Conservation (phyloP, 352 stramenopile genomes). For the Phytophthora megakarya region DNA sequence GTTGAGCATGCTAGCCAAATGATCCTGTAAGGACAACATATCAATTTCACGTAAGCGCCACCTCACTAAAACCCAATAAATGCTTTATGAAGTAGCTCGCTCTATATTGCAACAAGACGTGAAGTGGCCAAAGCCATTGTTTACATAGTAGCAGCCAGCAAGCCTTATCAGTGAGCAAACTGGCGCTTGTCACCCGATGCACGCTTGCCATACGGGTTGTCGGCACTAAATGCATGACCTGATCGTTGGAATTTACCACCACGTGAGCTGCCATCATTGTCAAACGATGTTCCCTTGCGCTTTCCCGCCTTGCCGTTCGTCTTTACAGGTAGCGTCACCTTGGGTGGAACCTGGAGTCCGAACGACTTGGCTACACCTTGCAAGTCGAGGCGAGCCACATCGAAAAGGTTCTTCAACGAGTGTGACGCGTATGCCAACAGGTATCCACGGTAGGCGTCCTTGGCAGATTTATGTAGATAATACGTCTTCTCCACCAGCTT, state of each 20-base stretch:
- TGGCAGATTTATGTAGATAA: slow-evolving; percentile 97
- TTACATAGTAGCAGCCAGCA: slow-evolving; percentile 33
- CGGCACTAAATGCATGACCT: slow-evolving; percentile 97
- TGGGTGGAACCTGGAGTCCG: slow-evolving; percentile 96
- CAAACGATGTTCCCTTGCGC: slow-evolving; percentile 65
- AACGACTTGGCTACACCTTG: slow-evolving; percentile 97
- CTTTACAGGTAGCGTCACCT: slow-evolving; percentile 95
- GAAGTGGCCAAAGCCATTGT: slow-evolving; percentile 25
- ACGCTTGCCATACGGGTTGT: slow-evolving; percentile 97
- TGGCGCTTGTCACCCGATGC: slow-evolving; percentile 91
- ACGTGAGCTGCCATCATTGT: slow-evolving; percentile 50
- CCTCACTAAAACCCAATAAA: too few relatives aligned
- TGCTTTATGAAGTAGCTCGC: slow-evolving; percentile 18
- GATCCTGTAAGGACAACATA: too few relatives aligned
- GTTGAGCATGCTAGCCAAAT: too few relatives aligned
- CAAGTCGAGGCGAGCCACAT: slow-evolving; percentile 97
- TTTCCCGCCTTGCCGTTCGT: slow-evolving; percentile 81
- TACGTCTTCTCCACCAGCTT: slow-evolving; percentile 99
- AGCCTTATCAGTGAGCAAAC: slow-evolving; percentile 77
- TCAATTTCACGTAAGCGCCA: too few relatives aligned
- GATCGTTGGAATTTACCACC: slow-evolving; percentile 72
- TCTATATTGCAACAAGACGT: slow-evolving; percentile 42
- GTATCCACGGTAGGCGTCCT: slow-evolving; percentile 98
- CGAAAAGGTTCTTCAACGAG: slow-evolving; percentile 98
- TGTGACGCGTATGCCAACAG: slow-evolving; percentile 98